Percentiles rank a stretch among this genome's conserved stretches.
Conservation (phyloP, 2,329 filamentous ascomycete species). For the Sclerotiophoma versabilis region DNA sequence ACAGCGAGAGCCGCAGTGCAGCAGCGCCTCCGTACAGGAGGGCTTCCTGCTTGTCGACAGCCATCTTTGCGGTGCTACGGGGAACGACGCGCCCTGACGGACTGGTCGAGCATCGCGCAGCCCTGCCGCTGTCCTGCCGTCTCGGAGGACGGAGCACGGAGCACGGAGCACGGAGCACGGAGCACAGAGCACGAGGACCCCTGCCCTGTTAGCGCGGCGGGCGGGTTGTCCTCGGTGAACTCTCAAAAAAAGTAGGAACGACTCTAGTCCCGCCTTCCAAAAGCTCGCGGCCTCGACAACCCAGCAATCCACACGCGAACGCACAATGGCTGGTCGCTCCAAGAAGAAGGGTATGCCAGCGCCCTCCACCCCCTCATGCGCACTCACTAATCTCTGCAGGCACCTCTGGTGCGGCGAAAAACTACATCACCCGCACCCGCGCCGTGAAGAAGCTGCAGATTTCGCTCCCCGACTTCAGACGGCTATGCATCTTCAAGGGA, state of each 20-base stretch:
- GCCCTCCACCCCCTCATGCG: neutral
- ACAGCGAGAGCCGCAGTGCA: constrained; percentile 79
- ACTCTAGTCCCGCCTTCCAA: constrained; percentile 16
- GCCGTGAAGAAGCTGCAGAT: constrained; percentile 98
- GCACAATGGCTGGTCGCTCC: constrained; percentile 45
- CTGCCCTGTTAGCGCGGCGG: constrained; percentile 23
- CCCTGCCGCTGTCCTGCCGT: constrained; percentile 8
- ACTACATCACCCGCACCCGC: constrained; percentile 97
- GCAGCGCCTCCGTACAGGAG: constrained; percentile 79
- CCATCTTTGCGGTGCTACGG: constrained; percentile 45
- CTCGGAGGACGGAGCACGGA: too few species aligned
- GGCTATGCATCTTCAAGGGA: constrained; percentile 99
- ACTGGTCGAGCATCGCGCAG: constrained; percentile 3
- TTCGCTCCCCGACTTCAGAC: constrained; percentile 94
- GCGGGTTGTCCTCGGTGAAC: constrained; percentile 28
- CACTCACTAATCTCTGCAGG: constrained; percentile 56
- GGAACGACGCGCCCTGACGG: constrained; percentile 23
- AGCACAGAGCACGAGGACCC: too few species aligned
- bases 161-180: too few species aligned
- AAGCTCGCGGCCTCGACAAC: constrained; percentile 15
- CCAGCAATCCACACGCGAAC: constrained; percentile 4
- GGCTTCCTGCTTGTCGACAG: constrained; percentile 65
- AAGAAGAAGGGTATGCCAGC: constrained; percentile 68
- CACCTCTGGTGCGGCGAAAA: constrained; percentile 90
- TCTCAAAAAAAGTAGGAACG: constrained; percentile 20